Base-by-base conservation (phyloP, 495 filamentous ascomycete genomes). In the Neurospora africana region DNA sequence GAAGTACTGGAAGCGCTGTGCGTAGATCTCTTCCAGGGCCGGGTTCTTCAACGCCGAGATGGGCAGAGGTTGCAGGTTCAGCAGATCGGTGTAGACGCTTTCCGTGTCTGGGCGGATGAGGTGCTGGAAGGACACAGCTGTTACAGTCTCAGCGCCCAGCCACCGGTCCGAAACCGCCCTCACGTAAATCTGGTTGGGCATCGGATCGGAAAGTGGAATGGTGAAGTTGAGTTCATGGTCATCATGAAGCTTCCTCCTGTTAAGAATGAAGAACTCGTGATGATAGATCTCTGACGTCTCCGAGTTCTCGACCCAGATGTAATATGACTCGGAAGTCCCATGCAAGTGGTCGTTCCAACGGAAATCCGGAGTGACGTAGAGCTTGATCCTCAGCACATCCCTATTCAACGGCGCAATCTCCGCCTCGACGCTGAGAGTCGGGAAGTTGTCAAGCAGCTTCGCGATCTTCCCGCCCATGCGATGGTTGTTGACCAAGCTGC, bases 261-360 rank as follows among this genome's bases (percentile, higher is more conserved):
- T 94, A 7, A 99, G 85, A 69, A 99, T 92, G 82, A 98, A 98
- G 80, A 91, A 97, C 79, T 99, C 95, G 72, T 97, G 93, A 76
- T 99, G 95, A 75, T 97, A 99, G 43, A 99, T 98, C 78, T 98
- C 94, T 2, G 92, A 95, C 0, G 94, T 97, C 76, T 98, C 96
- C 0, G 95, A 98, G 77, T 98, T 97, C 81, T 99, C 95, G 19
- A 98, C 95, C 96, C 96, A 98, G 68, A 98, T 90, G 89, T 94
- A 98, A 81, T 95, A 99, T 23, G 93, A 94, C 78, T 99, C 95
- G 3, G 95, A 97, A 5, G 88, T 91, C 3, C 96, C 96, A 80
- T 99, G 93, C 68, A 97, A 87, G n/a, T 89, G 89, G 74, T 99
- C 96, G 74, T 97, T 97, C 95, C 95, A 99, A 15, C 84, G 86